Base-by-base conservation (phyloP, 2,329 filamentous ascomycete species). In the Colletotrichum neosansevieriae region DNA sequence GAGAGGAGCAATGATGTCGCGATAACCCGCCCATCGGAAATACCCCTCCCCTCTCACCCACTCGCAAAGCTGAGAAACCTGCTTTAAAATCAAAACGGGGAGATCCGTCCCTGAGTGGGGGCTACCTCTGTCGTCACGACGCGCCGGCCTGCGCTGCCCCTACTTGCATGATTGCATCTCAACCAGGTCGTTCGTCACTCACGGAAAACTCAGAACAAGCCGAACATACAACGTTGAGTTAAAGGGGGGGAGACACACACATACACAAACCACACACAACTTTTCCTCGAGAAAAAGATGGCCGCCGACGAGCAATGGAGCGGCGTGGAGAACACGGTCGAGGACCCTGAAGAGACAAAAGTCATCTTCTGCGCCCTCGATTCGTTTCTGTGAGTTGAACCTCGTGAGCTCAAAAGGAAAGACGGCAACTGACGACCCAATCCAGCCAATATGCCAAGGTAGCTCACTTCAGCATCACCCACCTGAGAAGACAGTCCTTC, bases 401-500 rank as follows among this genome's bases (percentile, higher is more conserved):
- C 44, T 47, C 29, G 7, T 29, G 40, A 36, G 13, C 47, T 51
- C 32, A 7, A 13, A 50, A 38, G 36, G 60, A 15, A 42, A n/a
- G n/a, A n/a, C 38, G 40, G 11, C n/a, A n/a, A 58, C 42, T 47
- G 21, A 47, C 40, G 34, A 24, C n/a, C 13, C 13, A 15, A 54
- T 29, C 3, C 15, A 97, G 94, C 62, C 92, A 94, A 80, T 98
- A 98, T 78, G 91, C 92, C 71, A 92, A 91, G 74, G 88, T 90
- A 24, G 92, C 94, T 5, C 95, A 98, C 78, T 92, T 92, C 81
- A 97, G 97, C 79, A 91, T 92, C 71, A 98, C 95, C 4, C 95
- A 98, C 79, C 86, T 94, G 17, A 91, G 96, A 21, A 90, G 97
- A 32, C 94, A 96, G 79, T 92, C 94, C 13, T 98, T 99, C 80